Evolutionary conservation across 2,329 filamentous ascomycete genomes (phyloP).

Genomic region (Dothistroma septosporum): DNA sequence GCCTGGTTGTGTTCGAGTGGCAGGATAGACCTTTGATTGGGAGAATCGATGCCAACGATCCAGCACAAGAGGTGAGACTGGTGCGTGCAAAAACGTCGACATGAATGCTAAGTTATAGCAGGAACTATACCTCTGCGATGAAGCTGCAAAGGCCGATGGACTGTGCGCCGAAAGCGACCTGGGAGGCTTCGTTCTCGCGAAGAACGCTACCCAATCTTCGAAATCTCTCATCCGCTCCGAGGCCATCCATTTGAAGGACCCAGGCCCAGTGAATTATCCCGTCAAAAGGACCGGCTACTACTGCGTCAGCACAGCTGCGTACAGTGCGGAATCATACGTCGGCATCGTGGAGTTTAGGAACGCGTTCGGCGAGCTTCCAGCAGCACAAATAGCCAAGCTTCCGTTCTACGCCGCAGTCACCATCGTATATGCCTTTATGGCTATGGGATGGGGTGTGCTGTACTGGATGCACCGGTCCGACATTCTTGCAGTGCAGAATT

Average conservation of each 20-base stretch:
- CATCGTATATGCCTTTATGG: slow-evolving; percentile 85
- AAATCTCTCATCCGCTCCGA: slow-evolving; percentile 70
- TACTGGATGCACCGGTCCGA: slow-evolving; percentile 93
- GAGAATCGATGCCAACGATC: slow-evolving; percentile 51
- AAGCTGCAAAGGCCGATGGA: slow-evolving; percentile 61
- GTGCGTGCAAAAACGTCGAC: background rate
- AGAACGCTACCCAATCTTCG: slow-evolving; percentile 69
- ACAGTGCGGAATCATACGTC: slow-evolving; percentile 64
- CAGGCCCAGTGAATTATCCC: slow-evolving; percentile 71
- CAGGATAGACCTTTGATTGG: slow-evolving; percentile 77
- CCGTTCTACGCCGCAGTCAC: slow-evolving; percentile 95
- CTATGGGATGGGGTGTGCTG: slow-evolving; percentile 85
- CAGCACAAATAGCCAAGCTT: slow-evolving; percentile 91
- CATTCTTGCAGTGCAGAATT: slow-evolving; percentile 95
- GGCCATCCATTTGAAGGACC: slow-evolving; percentile 75
- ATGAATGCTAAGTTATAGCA: slow-evolving; percentile 32
- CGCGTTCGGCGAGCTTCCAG: slow-evolving; percentile 91
- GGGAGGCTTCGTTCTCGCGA: slow-evolving; percentile 76
- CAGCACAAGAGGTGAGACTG: slow-evolving; percentile 3
- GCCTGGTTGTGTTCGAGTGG: slow-evolving; percentile 92
- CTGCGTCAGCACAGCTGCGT: slow-evolving; percentile 77
- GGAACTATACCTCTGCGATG: slow-evolving; percentile 71
- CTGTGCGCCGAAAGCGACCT: slow-evolving; percentile 73
- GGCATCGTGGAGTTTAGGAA: slow-evolving; percentile 90
- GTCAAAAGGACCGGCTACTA: slow-evolving; percentile 94